phyloP scores from a whole-genome alignment of 306 rosid genomes.

The Vigna radiata region DNA sequence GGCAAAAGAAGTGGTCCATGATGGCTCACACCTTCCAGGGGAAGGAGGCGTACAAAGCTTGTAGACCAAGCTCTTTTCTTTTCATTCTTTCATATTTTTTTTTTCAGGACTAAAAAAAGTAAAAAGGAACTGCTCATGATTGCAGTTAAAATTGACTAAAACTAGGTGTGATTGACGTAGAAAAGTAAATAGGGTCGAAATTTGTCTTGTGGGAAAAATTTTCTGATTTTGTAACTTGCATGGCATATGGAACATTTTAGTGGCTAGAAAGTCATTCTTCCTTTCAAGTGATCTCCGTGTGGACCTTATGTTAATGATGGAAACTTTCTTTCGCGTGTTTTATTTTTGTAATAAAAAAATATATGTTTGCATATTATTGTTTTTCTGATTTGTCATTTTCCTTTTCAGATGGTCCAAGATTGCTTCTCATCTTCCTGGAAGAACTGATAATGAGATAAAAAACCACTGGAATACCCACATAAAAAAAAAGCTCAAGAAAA shows the following conservation, averaged over 20 bases:
- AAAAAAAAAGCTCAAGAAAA: slow-evolving; percentile 78
- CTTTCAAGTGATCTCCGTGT: slow-evolving; percentile 38
- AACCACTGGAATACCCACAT: slow-evolving; percentile 96
- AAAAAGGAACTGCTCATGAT: slow-evolving; percentile 6
- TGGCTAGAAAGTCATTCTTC: slow-evolving; percentile 43
- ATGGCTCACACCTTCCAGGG: not conserved
- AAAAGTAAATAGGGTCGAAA: slow-evolving; percentile 24
- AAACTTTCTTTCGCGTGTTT: not conserved
- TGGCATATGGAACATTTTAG: slow-evolving; percentile 43
- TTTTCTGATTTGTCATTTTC: not conserved
- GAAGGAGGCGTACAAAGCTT: slow-evolving; percentile 34
- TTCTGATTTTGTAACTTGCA: slow-evolving; percentile 32
- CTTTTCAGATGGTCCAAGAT: slow-evolving; percentile 80
- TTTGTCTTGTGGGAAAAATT: slow-evolving; percentile 32
- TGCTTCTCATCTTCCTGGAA: slow-evolving; percentile 87
- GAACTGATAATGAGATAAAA: slow-evolving; percentile 88
- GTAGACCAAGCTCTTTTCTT: not conserved
- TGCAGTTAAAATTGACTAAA: slow-evolving; percentile 42
- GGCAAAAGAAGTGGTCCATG: slow-evolving; percentile 30
- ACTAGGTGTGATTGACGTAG: not conserved
- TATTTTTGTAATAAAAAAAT: not conserved
- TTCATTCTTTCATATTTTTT: not conserved
- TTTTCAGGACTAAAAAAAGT: not conserved
- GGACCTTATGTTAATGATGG: slow-evolving; percentile 30
- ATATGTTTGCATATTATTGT: not conserved